These are phyloP conservation scores for Adansonia gregorii DNA, from an alignment of 441 rosid genomes.

Conservation along the genomic window DNA sequence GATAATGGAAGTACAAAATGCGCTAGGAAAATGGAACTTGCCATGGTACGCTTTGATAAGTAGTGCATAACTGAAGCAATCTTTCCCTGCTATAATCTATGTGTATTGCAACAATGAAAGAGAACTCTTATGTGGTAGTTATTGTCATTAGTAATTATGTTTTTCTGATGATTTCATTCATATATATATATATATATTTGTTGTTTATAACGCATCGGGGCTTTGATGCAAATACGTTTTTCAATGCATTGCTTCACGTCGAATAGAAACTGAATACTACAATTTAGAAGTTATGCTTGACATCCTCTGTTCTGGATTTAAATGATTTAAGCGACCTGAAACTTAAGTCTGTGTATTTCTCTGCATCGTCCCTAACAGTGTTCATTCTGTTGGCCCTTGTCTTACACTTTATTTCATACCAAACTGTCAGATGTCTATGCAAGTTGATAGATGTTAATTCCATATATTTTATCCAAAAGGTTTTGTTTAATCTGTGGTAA, in stretches of 20 bases:
- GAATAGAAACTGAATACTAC: not conserved
- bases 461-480: not conserved
- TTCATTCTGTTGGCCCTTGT: not conserved
- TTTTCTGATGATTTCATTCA: not conserved
- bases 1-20: not conserved
- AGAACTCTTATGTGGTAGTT: not conserved
- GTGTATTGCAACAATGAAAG: not conserved
- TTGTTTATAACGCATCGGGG: not conserved
- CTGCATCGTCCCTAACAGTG: not conserved
- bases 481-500: slow-evolving; percentile 6
- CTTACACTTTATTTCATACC: not conserved
- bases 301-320: slow-evolving; percentile 10
- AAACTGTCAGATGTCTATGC: not conserved
- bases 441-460: not conserved
- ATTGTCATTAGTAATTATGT: not conserved
- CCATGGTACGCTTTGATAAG: not conserved
- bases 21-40: not conserved
- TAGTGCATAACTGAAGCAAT: not conserved
- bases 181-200: slow-evolving; percentile 19
- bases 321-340: not conserved
- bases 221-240: not conserved
- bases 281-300: not conserved
- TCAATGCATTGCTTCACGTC: not conserved
- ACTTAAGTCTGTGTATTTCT: not conserved
- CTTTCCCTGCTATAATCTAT: not conserved